A percentile compares a stretch with the other conserved stretches of the same genome.
phyloP scores from a whole-genome alignment of 495 filamentous ascomycete species.

The Podospora pseudoanserina region DNA sequence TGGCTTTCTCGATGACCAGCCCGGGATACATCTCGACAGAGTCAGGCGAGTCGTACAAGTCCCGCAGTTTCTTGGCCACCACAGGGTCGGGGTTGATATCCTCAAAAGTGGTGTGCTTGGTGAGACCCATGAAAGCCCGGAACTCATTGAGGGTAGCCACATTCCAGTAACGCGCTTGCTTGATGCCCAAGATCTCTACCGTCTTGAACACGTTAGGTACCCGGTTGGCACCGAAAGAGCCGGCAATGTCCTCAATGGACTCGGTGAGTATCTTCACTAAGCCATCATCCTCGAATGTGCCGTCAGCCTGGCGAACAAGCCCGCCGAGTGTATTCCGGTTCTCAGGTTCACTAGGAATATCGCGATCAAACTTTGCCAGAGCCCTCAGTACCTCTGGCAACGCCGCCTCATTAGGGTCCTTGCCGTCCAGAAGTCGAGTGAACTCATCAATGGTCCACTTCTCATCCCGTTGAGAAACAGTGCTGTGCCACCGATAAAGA shows the following conservation, averaged over 20 bases:
- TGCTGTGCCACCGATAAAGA: constrained; percentile 70
- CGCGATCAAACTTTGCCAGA: constrained; percentile 49
- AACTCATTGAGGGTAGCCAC: constrained; percentile 77
- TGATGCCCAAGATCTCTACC: constrained; percentile 75
- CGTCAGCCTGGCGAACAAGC: constrained; percentile 51
- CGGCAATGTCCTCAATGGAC: constrained; percentile 49
- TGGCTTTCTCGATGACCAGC: constrained; percentile 68
- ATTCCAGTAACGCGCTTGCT: constrained; percentile 72
- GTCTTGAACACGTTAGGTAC: constrained; percentile 64
- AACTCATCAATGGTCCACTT: constrained; percentile 61
- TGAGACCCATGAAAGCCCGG: constrained; percentile 65
- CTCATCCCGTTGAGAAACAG: constrained; percentile 60
- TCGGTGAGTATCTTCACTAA: constrained; percentile 58
- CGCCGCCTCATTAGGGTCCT: constrained; percentile 45
- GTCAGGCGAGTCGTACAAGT: constrained; percentile 74
- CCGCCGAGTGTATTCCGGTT: constrained; percentile 54
- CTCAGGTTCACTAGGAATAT: constrained; percentile 51
- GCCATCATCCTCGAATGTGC: constrained; percentile 51
- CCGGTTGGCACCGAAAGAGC: constrained; percentile 59
- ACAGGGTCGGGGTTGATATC: constrained; percentile 72
- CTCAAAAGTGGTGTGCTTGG: constrained; percentile 64
- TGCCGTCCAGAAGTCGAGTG: constrained; percentile 55
- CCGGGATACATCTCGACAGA: constrained; percentile 47
- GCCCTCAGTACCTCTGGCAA: constrained; percentile 50
- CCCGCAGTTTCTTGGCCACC: constrained; percentile 47